Percentiles rank a stretch among this genome's conserved stretches.
Evolutionary conservation across 352 stramenopile species (phyloP).

Genomic region (Phytopythium litorale): DNA sequence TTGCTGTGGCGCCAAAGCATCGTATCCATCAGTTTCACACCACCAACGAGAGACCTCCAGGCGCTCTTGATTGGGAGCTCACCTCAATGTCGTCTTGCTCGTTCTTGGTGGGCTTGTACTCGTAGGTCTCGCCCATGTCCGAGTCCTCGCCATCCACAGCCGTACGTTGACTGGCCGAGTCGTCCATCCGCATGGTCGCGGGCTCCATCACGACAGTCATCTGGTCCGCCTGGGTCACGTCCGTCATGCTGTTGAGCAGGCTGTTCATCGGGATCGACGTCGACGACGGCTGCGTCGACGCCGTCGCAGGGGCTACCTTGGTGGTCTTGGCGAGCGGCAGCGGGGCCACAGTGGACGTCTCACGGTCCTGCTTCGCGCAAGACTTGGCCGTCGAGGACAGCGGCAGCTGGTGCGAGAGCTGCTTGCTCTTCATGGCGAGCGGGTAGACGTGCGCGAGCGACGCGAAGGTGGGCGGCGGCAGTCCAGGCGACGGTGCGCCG

Average conservation of each 20-base stretch:
- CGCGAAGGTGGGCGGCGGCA: constrained; percentile 38
- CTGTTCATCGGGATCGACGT: constrained; percentile 22
- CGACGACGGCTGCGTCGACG: not conserved
- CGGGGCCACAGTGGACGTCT: not conserved
- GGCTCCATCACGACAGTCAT: constrained; percentile 54
- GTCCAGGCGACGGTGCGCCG: constrained; percentile 7
- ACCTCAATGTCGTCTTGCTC: constrained; percentile 80
- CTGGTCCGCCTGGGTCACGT: constrained; percentile 49
- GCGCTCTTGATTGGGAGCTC: not conserved
- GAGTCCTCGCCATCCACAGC: constrained; percentile 24
- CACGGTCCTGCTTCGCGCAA: constrained; percentile 17
- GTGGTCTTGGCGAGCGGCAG: not conserved
- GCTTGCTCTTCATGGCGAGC: constrained; percentile 32
- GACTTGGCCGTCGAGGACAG: constrained; percentile 1
- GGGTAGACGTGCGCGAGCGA: constrained; percentile 60
- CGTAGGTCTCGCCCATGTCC: constrained; percentile 36
- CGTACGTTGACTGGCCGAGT: constrained; percentile 15
- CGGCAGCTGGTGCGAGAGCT: constrained; percentile 4
- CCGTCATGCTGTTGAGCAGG: constrained; percentile 30
- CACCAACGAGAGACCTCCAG: not conserved
- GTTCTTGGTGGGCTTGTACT: constrained; percentile 52
- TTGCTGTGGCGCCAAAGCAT: constrained; percentile 26
- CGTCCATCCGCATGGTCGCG: constrained; percentile 34
- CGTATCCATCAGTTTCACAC: not conserved
- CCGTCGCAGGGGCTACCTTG: constrained; percentile 5